Evolutionary conservation across 495 filamentous ascomycete species (phyloP), one percentile per base, ranked within the genome.

Genomic region (Hapsidospora chrysogenum): DNA sequence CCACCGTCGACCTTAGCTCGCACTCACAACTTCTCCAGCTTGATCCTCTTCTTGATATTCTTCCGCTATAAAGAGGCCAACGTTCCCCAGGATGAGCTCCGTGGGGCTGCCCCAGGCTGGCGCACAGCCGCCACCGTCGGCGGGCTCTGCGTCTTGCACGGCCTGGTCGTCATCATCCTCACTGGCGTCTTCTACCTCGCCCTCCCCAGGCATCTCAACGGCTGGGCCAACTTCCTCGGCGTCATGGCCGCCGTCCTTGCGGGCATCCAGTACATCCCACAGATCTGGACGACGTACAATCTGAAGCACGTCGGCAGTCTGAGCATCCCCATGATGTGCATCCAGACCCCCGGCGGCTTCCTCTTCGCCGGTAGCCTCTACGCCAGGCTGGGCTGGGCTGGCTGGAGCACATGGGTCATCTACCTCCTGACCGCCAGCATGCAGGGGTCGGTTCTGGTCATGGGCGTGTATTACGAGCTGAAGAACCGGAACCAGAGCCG

Each of bases 261-360:
- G 0, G 75, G 69, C 0, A 69, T 95, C 15, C 89, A 97, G 52
- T 97, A 95, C 57, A 61, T 96, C 14, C 89, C 89, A 2, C 89
- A 97, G 59, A 85, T 97, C 45, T 86, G 70, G 51, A 93, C 79
- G 19, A 97, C 89, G 1, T 86, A 82, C 58, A 67, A 61, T 23
- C 60, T 94, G 33, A 78, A 84, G 48, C 75, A 80, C 41, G 79
- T 92, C 1, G 82, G 82, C 23, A 92, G 82, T 48, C 54, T 97
- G 38, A 92, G 84, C 48, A 86, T 97, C 38, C 80, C 85, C 1
- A 96, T 94, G 83, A 97, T 97, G 89, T 79, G 78, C 51, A 93
- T 96, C 29, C 89, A 97, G 53, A 94, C 86, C 0, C 89, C 89
- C 0, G 89, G 89, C 5, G 79, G 78, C 41, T 76, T 92, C 45